Base-by-base conservation (phyloP, 2,329 filamentous ascomycete genomes). In the Fusarium proliferatum region DNA sequence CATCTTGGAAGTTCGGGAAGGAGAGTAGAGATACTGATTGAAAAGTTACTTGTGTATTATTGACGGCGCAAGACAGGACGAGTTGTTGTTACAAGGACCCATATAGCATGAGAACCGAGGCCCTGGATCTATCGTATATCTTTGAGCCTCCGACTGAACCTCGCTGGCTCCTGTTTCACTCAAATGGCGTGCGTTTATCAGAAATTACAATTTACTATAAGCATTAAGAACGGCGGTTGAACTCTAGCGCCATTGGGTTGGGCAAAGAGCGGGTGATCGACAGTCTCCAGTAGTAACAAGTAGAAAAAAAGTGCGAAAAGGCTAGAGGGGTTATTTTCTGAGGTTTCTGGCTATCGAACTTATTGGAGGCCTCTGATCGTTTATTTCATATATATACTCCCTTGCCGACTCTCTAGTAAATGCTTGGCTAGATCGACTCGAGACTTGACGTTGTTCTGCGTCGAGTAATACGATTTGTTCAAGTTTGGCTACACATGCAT, bases 1-100 rank as follows among this genome's bases (percentile, higher is more conserved):
- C 53, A 82, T 82, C 41, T 69, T 81, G 64, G 81, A 83, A 64
- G 80, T 82, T 13, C 78, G 80, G 45, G 81, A 82, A 67, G 80
- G 78, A 21, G 81, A 81, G 69, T 73, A 67, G 57, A 58, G 33
- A 33, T 41, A 19, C 33, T 53, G 36, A 46, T 53, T 63, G 41
- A 64, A 64, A 69, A 60, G 49, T 48, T 38, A 67, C 26, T 38
- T 33, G 48, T 52, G 41, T 65, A 57, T 51, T 30, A 26, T 68
- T 52, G 59, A 45, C 33, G 71, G 68, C 68, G 60, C 41, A 72
- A 30, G 59, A 42, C 23, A 63, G 28, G 48, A 43, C 46, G 53
- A 43, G 48, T 61, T 26, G 39, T 45, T 45, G 46, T 66, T 55
- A 51, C 34, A 36, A 45, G 26, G 46, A 43, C 49, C 49, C 41